Evolutionary conservation across 805 yeast genomes (phyloP), one percentile per base, ranked within the genome.

Genomic region (Nakazawaea ernobii): DNA sequence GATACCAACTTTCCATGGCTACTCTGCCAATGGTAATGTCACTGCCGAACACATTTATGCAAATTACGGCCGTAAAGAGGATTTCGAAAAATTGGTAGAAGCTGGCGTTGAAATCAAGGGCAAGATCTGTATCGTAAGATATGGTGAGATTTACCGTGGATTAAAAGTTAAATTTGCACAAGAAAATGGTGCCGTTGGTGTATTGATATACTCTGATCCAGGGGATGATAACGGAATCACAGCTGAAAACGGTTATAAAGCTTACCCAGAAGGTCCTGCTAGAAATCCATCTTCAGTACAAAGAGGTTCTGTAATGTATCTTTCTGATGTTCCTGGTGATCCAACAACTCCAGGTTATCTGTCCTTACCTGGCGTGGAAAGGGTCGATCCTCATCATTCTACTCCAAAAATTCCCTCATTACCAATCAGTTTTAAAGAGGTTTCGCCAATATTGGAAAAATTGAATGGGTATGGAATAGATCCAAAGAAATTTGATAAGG

Each of bases 191-290:
- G 84, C 84, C 9, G 61, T 65, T 40, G 88, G 82, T 26, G 85
- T 77, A 2, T 56, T 82, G 9, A 68, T 82, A 38, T 82, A 79
- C 58, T 52, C 60, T 7, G 67, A 68, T 29, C 59, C 76, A 3
- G 77, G 70, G 1, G 68, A 63, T 29, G 70, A 60, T 36, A 77
- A 62, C 42, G 66, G 60, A 8, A 57, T 73, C 47, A 69, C 75
- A 13, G 71, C 69, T 20, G 70, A 67, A 29, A 71, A 77, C 46
- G 83, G 82, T 8, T 76, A 67, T 55, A 62, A 69, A 52, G 64
- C 82, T 2, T 82, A 81, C 53, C 88, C 88, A 4, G 62, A 74
- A 6, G 88, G 88, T 1, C 86, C 86, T 0, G 86, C 86, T 1
- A 71, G 88, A 51, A 77, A 82, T 60, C 86, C 86, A 30, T 74